Conservation (phyloP, 441 rosid species). For the Pelargonium citronellum region DNA sequence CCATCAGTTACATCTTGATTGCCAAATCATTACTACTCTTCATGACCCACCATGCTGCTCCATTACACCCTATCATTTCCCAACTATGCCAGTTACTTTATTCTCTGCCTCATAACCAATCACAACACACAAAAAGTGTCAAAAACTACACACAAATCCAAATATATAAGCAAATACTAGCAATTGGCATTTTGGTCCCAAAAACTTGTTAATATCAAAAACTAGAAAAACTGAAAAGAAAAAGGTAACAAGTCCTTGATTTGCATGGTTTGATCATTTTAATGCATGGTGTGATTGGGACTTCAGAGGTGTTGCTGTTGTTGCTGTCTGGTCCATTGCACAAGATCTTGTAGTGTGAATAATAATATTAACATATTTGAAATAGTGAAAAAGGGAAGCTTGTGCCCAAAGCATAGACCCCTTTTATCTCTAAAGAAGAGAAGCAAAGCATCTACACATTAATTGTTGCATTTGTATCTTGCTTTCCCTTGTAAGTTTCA, state of each 20-base stretch:
- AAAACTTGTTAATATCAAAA: neutral
- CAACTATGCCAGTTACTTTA: neutral
- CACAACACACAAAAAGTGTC: neutral
- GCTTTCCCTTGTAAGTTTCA: constrained; percentile 52
- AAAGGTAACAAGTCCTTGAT: neutral
- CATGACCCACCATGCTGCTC: neutral
- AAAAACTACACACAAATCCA: neutral
- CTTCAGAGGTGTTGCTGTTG: neutral
- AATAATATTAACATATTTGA: neutral
- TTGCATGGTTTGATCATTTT: neutral
- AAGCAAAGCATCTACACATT: constrained; percentile 69
- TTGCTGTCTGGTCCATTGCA: neutral
- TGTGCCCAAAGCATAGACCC: constrained; percentile 28
- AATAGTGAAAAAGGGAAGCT: constrained; percentile 24
- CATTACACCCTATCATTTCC: neutral
- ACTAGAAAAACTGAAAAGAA: neutral
- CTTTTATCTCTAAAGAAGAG: constrained; percentile 32
- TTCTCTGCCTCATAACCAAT: neutral
- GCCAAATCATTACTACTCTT: neutral
- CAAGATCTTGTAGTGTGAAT: neutral
- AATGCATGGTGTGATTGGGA: neutral
- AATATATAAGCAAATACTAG: neutral
- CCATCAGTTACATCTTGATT: neutral
- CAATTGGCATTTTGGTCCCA: too few species aligned
- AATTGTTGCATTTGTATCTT: constrained; percentile 17